Percentiles rank a stretch among this genome's conserved stretches.
phyloP scores from a whole-genome alignment of 441 rosid species.

The Geranium incanum region DNA sequence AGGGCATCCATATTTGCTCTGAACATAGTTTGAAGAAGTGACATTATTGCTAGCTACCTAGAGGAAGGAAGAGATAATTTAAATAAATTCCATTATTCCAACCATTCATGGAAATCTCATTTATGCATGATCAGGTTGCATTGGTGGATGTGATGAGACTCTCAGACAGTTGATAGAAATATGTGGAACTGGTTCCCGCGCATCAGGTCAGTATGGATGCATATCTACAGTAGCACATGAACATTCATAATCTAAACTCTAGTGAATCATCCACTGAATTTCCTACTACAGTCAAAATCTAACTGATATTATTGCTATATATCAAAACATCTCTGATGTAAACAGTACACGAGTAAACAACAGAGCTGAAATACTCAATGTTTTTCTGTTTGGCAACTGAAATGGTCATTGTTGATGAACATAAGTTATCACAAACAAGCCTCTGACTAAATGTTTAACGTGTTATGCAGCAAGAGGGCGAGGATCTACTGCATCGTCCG shows the following conservation, averaged over 20 bases:
- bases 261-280: background rate
- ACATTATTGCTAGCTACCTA: background rate
- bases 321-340: background rate
- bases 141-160: constrained; percentile 86
- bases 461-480: constrained; percentile 51
- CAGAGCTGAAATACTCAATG: too few species aligned
- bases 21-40: background rate
- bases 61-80: background rate
- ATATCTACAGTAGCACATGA: background rate
- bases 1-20: background rate
- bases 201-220: constrained; percentile 47
- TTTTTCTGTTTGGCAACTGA: background rate
- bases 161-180: constrained; percentile 73
- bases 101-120: constrained; percentile 14
- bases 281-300: background rate
- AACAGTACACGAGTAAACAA: background rate
- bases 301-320: background rate
- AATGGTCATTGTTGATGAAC: background rate
- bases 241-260: background rate
- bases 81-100: background rate
- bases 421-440: constrained; percentile 5
- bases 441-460: constrained; percentile 17
- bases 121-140: constrained; percentile 51
- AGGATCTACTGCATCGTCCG: constrained; percentile 36
- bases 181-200: constrained; percentile 90